Evolutionary conservation across 2,329 filamentous ascomycete species (phyloP).

Genomic region (Cadophora sp.): DNA sequence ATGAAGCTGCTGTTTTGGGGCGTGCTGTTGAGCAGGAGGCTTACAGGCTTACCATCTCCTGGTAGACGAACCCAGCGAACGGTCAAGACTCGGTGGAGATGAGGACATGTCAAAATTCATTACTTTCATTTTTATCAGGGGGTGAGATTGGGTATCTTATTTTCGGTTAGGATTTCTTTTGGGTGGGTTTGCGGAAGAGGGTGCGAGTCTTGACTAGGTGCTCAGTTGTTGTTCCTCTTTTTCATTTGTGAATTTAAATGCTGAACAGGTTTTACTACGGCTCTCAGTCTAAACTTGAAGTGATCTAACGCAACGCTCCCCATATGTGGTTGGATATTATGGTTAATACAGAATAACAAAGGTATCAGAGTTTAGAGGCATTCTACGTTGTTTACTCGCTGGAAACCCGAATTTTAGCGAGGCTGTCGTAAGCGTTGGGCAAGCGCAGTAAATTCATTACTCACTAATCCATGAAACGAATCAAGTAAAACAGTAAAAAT

Average conservation of each 20-base stretch:
- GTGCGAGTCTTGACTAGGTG: not conserved
- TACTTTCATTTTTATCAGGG: not conserved
- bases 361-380: too few species aligned
- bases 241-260: not conserved
- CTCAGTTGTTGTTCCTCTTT: not conserved
- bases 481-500: too few species aligned
- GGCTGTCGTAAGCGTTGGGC: too few species aligned
- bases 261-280: not conserved
- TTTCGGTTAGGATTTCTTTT: not conserved
- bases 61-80: not conserved
- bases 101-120: not conserved
- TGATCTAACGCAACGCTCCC: too few species aligned
- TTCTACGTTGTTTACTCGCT: too few species aligned
- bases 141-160: too few species aligned
- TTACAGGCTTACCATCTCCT: slow-evolving; percentile 7
- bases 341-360: too few species aligned
- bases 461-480: too few species aligned
- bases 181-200: not conserved
- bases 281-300: not conserved
- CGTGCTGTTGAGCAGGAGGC: slow-evolving; percentile 12
- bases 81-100: not conserved
- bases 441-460: too few species aligned
- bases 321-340: too few species aligned
- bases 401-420: too few species aligned
- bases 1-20: not conserved